Percentiles rank a stretch among this genome's conserved stretches.
Conservation (phyloP, 2,329 filamentous ascomycete genomes). For the Stachybotrys echinatus region DNA sequence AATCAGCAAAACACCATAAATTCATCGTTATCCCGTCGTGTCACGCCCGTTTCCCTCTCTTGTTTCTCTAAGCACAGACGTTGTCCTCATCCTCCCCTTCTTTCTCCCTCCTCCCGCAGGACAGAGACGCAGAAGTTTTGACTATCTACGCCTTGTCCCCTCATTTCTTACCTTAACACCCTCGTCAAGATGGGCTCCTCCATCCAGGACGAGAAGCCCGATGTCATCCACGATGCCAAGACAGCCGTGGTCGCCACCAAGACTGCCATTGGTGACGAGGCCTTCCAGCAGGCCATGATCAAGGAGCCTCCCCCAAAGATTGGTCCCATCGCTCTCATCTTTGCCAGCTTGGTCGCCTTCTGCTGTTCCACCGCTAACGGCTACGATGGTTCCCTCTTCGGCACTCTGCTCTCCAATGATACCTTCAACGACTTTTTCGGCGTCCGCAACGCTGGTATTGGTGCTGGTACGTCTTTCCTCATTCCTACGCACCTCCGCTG, state of each 20-base stretch:
- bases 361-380: conserved; percentile 23
- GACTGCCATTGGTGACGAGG: conserved; percentile 17
- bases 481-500: too few relatives aligned
- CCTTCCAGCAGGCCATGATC: conserved; percentile 20
- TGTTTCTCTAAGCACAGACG: too few relatives aligned
- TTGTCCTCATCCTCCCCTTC: not conserved
- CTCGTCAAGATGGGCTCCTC: not conserved
- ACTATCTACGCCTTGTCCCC: not conserved
- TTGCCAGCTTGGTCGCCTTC: conserved; percentile 18
- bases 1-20: not conserved
- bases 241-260: conserved; percentile 9
- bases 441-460: conserved; percentile 15
- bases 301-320: conserved; percentile 20
- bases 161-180: too few relatives aligned
- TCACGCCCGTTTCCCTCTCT: not conserved
- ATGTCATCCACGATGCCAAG: not conserved
- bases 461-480: conserved; percentile 14
- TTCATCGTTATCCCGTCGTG: not conserved
- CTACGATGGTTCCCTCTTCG: conserved; percentile 45
- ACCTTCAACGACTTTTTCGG: conserved; percentile 44
- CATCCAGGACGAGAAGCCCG: not conserved
- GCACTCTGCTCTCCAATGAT: conserved; percentile 38
- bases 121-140: too few relatives aligned
- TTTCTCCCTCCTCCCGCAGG: not conserved
- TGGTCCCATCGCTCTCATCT: conserved; percentile 11